These are phyloP conservation scores for Alternaria angustiovoidea DNA, from an alignment of 2,329 filamentous ascomycete species.

Conservation along the genomic window DNA sequence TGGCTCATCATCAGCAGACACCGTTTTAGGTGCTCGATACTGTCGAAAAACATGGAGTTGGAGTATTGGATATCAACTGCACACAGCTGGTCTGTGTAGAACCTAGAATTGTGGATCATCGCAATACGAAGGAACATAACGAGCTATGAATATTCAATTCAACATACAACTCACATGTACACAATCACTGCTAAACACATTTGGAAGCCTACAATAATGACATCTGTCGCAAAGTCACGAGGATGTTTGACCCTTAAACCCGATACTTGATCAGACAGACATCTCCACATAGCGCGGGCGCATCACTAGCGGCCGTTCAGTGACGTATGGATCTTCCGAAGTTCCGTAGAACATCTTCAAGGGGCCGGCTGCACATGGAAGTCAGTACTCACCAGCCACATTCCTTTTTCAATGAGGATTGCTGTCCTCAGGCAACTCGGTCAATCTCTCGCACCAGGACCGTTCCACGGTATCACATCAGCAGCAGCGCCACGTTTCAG, in stretches of 20 bases:
- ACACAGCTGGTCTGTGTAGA: neutral
- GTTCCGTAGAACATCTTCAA: constrained; percentile 12
- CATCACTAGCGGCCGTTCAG: constrained; percentile 26
- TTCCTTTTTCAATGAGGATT: constrained; percentile 7
- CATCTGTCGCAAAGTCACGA: neutral
- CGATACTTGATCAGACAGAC: constrained; percentile 4
- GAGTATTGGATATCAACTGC: neutral
- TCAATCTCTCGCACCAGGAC: neutral
- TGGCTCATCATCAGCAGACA: constrained; percentile 43
- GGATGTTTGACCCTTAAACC: neutral
- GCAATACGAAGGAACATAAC: neutral
- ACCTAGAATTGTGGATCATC: no score
- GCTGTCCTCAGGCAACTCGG: constrained; percentile 9
- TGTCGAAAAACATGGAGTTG: neutral
- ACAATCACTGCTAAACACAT: neutral
- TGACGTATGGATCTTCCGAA: constrained; percentile 31
- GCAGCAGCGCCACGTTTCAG: neutral
- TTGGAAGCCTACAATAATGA: neutral
- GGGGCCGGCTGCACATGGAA: neutral
- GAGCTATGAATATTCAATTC: neutral
- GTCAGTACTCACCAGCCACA: neutral
- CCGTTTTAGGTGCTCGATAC: constrained; percentile 20
- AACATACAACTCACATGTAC: neutral
- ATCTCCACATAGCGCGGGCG: constrained; percentile 23
- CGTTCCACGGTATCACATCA: neutral